Evolutionary conservation across 140 eudicot species (phyloP), one percentile per base, ranked within the genome.

Genomic region (Erigeron philadelphicus): DNA sequence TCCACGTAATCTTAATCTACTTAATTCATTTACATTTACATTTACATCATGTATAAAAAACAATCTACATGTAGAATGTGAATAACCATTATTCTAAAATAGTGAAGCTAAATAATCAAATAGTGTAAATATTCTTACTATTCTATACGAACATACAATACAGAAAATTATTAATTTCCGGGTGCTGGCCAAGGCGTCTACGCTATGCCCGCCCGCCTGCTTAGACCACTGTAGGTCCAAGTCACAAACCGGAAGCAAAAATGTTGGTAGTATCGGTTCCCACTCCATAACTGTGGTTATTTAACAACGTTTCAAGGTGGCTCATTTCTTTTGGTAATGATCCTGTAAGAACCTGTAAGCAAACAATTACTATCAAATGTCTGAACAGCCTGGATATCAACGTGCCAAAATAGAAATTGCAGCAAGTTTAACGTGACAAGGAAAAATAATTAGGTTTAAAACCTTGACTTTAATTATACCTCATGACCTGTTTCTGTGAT

Each of bases 401-500:
- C 49, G 41, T 9, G 49, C 52, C 38, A 63, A 73, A 40, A 18
- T 40, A 40, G 16, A 62, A 40, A 53, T 44, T 46, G 31, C 42
- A 31, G 61, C 3, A 55, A 45, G 11, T 65, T 44, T 21, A 0
- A 31, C 45, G 52, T 48, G 48, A 44, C 23, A 10, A 15, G 17
- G 8, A 65, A 55, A 9, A 1, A 12, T 5, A 43, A 47, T 25
- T 7, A 52, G 16, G 59, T 47, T 58, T 10, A 63, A 66, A 69
- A 52, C 3, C 18, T 40, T n/a, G 45, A 4, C 9, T 57, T 47
- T 25, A 11, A 16, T 45, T 18, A 45, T 83, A 89, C 98, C 92
- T 93, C 98, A n/a, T 74, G 82, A 68, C 98, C 96, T 7, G 95
- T 67, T 72, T 93, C 98, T 43, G 98, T 93, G 55, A 93, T 93